These are phyloP conservation scores for Adansonia rubrostipa DNA, from an alignment of 441 rosid genomes.

Conservation along the genomic window DNA sequence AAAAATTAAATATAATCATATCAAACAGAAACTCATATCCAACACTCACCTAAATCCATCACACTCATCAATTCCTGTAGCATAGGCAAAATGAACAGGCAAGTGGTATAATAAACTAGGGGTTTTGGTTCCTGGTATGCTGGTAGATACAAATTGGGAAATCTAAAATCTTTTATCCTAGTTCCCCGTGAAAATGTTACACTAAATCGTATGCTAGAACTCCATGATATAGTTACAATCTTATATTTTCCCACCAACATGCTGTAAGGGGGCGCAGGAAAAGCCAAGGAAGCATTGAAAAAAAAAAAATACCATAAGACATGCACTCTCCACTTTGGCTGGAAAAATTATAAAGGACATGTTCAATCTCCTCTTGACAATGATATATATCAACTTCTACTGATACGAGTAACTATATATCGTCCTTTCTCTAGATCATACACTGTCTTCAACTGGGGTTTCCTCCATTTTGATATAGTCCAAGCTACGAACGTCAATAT, in stretches of 20 bases:
- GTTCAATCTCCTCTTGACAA: neutral
- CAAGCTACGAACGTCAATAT: conserved; percentile 54
- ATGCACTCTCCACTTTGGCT: neutral
- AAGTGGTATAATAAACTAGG: neutral
- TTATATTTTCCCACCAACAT: neutral
- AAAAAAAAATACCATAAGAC: neutral
- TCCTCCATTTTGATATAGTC: conserved; percentile 75
- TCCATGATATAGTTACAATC: conserved; percentile 18
- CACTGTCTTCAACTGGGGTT: conserved; percentile 80
- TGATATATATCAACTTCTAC: conserved; percentile 44
- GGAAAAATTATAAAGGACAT: conserved; percentile 14
- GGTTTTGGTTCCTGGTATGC: conserved; percentile 15
- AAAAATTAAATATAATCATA: too few relatives aligned
- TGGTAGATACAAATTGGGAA: conserved; percentile 32
- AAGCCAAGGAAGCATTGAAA: conserved; percentile 4
- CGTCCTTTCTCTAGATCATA: conserved; percentile 94
- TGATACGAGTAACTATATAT: conserved; percentile 70
- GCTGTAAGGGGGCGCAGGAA: conserved; percentile 9
- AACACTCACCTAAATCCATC: neutral
- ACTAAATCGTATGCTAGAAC: conserved; percentile 16
- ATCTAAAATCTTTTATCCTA: conserved; percentile 32
- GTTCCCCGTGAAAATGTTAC: conserved; percentile 24
- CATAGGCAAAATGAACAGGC: neutral
- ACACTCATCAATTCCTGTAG: neutral
- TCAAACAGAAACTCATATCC: neutral